phyloP scores from a whole-genome alignment of 495 filamentous ascomycete species.

The Ramalina intermedia region DNA sequence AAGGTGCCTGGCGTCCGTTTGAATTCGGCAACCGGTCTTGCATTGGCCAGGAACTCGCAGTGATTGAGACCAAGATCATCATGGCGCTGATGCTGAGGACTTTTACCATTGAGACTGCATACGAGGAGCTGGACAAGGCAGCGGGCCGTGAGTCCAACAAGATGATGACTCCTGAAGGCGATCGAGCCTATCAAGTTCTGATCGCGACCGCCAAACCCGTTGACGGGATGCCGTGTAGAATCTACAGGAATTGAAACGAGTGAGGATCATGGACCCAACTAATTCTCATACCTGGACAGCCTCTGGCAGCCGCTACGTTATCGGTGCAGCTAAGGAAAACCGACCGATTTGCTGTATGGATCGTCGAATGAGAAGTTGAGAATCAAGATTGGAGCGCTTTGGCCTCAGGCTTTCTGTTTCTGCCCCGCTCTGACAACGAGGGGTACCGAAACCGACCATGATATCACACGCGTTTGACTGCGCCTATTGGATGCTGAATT shows the following conservation, averaged over 20 bases:
- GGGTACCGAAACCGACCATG: too few relatives aligned
- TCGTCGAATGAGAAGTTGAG: too few relatives aligned
- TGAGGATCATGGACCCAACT: too few relatives aligned
- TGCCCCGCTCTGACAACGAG: too few relatives aligned
- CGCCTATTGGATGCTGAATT: too few relatives aligned
- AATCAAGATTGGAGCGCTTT: too few relatives aligned
- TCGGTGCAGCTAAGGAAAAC: too few relatives aligned
- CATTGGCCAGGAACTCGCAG: conserved; percentile 38
- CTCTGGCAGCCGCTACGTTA: too few relatives aligned
- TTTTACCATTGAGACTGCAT: conserved; percentile 33
- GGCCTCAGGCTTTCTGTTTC: too few relatives aligned
- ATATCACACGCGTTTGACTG: too few relatives aligned
- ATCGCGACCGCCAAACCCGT: background rate
- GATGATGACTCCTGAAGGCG: conserved; percentile 3
- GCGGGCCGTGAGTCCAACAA: background rate
- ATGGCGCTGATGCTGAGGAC: conserved; percentile 29
- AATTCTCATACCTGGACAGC: too few relatives aligned
- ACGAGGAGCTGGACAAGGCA: conserved; percentile 20
- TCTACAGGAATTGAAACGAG: background rate
- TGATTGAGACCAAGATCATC: conserved; percentile 32
- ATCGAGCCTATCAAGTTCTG: conserved; percentile 6
- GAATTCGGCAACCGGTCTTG: conserved; percentile 37
- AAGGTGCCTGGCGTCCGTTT: conserved; percentile 38
- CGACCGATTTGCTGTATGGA: too few relatives aligned
- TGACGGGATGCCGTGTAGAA: conserved; percentile 3